Conservation (phyloP, 768 basidiomycete genomes). For the Rhodotorula kratochvilovae region DNA sequence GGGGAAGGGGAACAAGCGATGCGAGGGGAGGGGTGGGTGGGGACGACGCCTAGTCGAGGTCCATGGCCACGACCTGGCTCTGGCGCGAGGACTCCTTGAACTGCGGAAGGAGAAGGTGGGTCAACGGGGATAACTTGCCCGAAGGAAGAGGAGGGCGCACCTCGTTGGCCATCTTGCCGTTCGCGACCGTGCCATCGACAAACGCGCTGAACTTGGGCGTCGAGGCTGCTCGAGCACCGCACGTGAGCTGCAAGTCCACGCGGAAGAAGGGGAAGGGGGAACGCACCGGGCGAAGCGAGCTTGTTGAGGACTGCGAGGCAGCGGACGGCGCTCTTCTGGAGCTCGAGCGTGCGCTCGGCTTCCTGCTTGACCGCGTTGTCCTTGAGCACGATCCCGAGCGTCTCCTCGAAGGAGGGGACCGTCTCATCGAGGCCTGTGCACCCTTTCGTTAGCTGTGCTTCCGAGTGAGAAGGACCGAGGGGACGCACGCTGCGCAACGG, state of each 20-base stretch:
- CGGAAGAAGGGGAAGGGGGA: too few relatives aligned
- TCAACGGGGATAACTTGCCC: too few relatives aligned
- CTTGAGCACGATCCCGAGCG: conserved; percentile 87
- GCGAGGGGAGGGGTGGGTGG: not conserved
- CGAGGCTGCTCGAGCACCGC: not conserved
- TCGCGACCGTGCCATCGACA: conserved; percentile 5
- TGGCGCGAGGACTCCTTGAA: conserved; percentile 23
- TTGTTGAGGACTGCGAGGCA: conserved; percentile 82
- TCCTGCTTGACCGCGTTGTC: conserved; percentile 90
- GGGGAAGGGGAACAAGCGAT: not conserved
- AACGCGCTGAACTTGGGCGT: conserved; percentile 24
- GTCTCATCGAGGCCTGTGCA: conserved; percentile 64
- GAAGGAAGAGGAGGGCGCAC: not conserved
- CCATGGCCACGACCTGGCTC: conserved; percentile 31
- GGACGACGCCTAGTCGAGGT: conserved; percentile 18
- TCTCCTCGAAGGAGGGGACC: conserved; percentile 74
- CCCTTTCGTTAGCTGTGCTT: too few relatives aligned
- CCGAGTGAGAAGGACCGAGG: too few relatives aligned
- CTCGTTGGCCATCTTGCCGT: conserved; percentile 22
- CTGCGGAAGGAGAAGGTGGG: not conserved
- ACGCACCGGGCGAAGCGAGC: conserved; percentile 48
- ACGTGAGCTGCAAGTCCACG: not conserved
- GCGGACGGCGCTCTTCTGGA: conserved; percentile 82
- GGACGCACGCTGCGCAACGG: conserved; percentile 62
- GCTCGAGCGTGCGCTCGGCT: conserved; percentile 76